Evolutionary conservation across 805 yeast species (phyloP).

Genomic region (Helenozyma baotianmanensis): DNA sequence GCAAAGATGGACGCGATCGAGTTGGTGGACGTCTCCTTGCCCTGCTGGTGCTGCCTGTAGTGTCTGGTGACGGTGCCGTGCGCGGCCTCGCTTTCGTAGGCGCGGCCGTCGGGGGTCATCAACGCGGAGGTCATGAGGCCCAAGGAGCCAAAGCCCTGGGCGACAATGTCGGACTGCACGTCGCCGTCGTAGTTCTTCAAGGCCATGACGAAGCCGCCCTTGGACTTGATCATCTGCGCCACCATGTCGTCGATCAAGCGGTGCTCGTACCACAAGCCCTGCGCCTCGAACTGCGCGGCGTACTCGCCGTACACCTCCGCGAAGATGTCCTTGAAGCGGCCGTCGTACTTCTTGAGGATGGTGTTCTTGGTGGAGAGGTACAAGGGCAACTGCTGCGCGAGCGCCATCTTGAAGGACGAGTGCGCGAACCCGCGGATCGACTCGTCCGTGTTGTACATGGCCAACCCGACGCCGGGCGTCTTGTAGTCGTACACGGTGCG

Average conservation of each 20-base stretch:
- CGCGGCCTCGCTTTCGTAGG: slow-evolving; percentile 97
- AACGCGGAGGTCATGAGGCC: slow-evolving; percentile 98
- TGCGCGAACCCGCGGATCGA: slow-evolving; percentile 90
- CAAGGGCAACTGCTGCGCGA: slow-evolving; percentile 71
- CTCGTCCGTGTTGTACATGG: slow-evolving; percentile 95
- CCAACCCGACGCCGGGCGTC: slow-evolving; percentile 76
- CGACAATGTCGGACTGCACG: slow-evolving; percentile 93
- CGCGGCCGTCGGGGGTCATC: slow-evolving; percentile 93
- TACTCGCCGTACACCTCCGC: slow-evolving; percentile 76
- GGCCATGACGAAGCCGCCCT: slow-evolving; percentile 93
- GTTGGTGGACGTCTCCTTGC: slow-evolving; percentile 95
- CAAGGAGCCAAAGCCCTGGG: slow-evolving; percentile 95
- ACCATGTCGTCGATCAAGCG: slow-evolving; percentile 97
- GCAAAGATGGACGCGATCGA: slow-evolving; percentile 97
- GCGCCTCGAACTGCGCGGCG: slow-evolving; percentile 64
- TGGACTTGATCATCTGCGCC: slow-evolving; percentile 95
- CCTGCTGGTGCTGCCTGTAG: slow-evolving; percentile 92
- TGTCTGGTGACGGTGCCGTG: slow-evolving; percentile 98
- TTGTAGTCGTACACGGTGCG: slow-evolving; percentile 65
- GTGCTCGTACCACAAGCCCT: slow-evolving; percentile 95
- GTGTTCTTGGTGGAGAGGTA: slow-evolving; percentile 93
- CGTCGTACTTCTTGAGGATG: slow-evolving; percentile 89
- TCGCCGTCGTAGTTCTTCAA: slow-evolving; percentile 98
- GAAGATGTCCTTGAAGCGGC: slow-evolving; percentile 91
- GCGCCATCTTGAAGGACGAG: slow-evolving; percentile 84